Conservation (phyloP, 2,329 filamentous ascomycete species). For the Didymella lethalis region DNA sequence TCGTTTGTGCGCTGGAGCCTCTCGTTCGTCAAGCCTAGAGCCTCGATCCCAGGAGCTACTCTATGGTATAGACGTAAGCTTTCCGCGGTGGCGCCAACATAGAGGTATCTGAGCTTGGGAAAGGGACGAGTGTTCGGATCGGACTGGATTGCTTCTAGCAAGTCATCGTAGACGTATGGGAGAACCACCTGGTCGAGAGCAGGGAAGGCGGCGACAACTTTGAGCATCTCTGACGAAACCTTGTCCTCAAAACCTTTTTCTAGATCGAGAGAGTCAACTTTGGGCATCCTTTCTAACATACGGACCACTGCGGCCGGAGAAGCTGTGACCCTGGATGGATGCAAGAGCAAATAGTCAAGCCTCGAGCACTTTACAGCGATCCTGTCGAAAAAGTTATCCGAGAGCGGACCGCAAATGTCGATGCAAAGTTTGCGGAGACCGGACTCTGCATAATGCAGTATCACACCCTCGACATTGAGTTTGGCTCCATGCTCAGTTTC, state of each 20-base stretch:
- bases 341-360: background rate
- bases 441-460: background rate
- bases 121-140: background rate
- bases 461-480: background rate
- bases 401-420: background rate
- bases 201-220: background rate
- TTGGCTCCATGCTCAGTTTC: background rate
- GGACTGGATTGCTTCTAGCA: background rate
- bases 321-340: background rate
- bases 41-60: background rate
- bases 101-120: conserved; percentile 3
- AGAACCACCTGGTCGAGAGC: background rate
- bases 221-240: background rate
- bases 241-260: background rate
- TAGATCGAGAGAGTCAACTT: background rate
- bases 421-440: background rate
- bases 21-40: conserved; percentile 1
- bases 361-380: background rate
- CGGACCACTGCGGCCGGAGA: background rate
- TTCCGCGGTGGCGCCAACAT: background rate
- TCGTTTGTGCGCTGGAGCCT: background rate
- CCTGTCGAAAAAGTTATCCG: background rate
- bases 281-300: background rate
- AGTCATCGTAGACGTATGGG: background rate
- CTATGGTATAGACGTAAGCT: background rate